Percentiles rank a stretch among this genome's conserved stretches.
Conservation (phyloP, 768 basidiomycete species). For the Pleurotus giganteus region DNA sequence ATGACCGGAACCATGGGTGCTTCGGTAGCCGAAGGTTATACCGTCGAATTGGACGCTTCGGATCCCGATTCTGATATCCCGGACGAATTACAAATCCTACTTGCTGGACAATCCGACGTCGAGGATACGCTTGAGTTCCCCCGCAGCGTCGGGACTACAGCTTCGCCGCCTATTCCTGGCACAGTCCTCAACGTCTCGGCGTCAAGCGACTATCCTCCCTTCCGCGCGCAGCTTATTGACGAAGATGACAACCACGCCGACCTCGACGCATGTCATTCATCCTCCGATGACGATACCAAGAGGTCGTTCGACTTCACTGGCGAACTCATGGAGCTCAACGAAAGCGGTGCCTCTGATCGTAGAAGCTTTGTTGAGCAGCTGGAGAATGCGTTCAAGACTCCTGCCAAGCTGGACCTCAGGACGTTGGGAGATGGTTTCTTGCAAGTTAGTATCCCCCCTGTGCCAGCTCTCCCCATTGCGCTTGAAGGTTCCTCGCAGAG, state of each 20-base stretch:
- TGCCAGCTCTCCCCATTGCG: constrained; percentile 46
- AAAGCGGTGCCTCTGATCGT: constrained; percentile 66
- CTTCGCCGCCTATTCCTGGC: constrained; percentile 13
- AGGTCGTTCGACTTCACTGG: constrained; percentile 85
- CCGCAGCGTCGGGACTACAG: constrained; percentile 33
- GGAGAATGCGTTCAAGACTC: constrained; percentile 77
- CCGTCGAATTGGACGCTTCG: constrained; percentile 46
- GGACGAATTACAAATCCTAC: constrained; percentile 65
- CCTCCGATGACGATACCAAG: constrained; percentile 65
- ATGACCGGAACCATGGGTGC: constrained; percentile 70
- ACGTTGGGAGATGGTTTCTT: constrained; percentile 41
- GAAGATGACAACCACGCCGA: constrained; percentile 40
- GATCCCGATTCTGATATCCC: constrained; percentile 83
- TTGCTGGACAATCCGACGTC: constrained; percentile 37
- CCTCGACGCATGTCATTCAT: constrained; percentile 35
- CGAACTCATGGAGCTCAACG: constrained; percentile 67
- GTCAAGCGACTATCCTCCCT: constrained; percentile 14
- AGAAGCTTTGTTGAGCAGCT: constrained; percentile 80
- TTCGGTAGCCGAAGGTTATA: constrained; percentile 44
- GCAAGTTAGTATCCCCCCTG: constrained; percentile 43
- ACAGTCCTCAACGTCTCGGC: constrained; percentile 29
- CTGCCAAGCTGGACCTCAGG: constrained; percentile 62
- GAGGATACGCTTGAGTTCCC: constrained; percentile 47
- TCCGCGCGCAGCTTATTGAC: constrained; percentile 44
- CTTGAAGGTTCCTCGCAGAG: constrained; percentile 10